Evolutionary conservation across 2,329 filamentous ascomycete genomes (phyloP).

Genomic region (Paecilomyces sp.): DNA sequence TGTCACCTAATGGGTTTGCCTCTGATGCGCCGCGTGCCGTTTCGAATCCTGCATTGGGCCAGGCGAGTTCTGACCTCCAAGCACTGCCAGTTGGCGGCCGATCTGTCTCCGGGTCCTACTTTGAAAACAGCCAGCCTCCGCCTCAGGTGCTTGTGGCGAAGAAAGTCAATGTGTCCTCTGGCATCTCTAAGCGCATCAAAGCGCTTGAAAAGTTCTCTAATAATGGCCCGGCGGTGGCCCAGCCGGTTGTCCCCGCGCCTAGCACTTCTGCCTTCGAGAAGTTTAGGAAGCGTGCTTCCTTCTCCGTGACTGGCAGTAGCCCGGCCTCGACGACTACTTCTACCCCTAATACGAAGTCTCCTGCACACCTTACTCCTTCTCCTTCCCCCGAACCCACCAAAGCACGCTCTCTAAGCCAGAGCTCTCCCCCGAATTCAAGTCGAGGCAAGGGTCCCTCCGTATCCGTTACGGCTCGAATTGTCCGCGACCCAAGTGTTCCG

Average conservation of each 20-base stretch:
- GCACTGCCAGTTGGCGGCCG: constrained; percentile 22
- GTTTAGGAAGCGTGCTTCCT: constrained; percentile 37
- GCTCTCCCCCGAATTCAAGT: constrained; percentile 13
- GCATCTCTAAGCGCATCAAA: constrained; percentile 91
- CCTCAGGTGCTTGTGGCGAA: constrained; percentile 52
- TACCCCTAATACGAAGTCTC: constrained; percentile 16
- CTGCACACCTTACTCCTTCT: constrained; percentile 17
- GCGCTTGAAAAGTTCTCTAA: constrained; percentile 71
- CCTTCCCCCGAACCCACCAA: constrained; percentile 20
- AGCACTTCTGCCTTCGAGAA: constrained; percentile 53
- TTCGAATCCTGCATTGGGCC: constrained; percentile 23
- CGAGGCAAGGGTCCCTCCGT: constrained; percentile 56
- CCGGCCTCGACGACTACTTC: constrained; percentile 10
- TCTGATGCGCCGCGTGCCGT: constrained; percentile 33
- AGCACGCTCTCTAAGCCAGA: constrained; percentile 21
- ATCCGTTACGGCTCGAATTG: constrained; percentile 80
- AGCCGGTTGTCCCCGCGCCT: constrained; percentile 37
- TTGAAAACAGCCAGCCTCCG: constrained; percentile 20
- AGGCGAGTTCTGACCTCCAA: constrained; percentile 16
- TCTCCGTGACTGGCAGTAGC: constrained; percentile 21
- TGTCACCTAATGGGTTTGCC: constrained; percentile 18
- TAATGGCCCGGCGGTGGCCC: constrained; percentile 30
- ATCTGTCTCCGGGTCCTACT: constrained; percentile 32
- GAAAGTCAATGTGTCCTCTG: constrained; percentile 77
- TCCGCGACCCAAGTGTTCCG: constrained; percentile 53